Base-by-base conservation (phyloP, 768 basidiomycete species). In the Boletus sensibilis region DNA sequence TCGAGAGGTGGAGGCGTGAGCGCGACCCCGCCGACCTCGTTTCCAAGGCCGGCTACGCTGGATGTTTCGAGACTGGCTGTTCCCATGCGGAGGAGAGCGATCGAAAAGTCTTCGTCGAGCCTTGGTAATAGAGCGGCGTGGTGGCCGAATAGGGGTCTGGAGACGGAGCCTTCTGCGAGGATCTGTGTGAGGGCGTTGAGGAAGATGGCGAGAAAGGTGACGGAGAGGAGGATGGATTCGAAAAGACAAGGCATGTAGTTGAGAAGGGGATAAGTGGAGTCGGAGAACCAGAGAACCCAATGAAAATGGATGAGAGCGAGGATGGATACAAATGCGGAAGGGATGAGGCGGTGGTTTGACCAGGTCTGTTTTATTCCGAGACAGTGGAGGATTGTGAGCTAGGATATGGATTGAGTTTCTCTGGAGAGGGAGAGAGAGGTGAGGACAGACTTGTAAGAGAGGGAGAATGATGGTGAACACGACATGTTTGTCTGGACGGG, bases 21-120 rank as follows among this genome's bases (percentile, higher is more conserved):
- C 13, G 71, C 61, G 47, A 90, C 76, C 5, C 79, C 74, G 8
- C 83, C 82, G 13, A 90, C 84, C 68, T 92, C 88, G 62, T 91
- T 90, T 1, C 85, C 84, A 66, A 88, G 79, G 3, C 90, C 90
- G 23, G 82, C 78, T 11, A 87, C 76, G 44, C 83, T 84, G 0
- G 88, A 90, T 0, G 87, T 85, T 66, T 92, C 90, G 47, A 92
- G 75, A 59, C 86, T 87, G 4, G 87, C 88, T 1, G 86, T 86
- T 20, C 88, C 88, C 20, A 90, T 75, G 21, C 90, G 82, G 41
- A 91, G 75, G 38, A 92, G 76, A 3, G 86, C 80, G 21, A 90
- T 79, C 7, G 83, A 81, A 69, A 87, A 90, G 65, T 90, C 88
- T 68, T 90, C 88, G 38, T 90, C 87, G 67, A 77, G 78, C 18